Base-by-base conservation (phyloP, 2,329 filamentous ascomycete genomes). In the Sarocladium brachiariae region DNA sequence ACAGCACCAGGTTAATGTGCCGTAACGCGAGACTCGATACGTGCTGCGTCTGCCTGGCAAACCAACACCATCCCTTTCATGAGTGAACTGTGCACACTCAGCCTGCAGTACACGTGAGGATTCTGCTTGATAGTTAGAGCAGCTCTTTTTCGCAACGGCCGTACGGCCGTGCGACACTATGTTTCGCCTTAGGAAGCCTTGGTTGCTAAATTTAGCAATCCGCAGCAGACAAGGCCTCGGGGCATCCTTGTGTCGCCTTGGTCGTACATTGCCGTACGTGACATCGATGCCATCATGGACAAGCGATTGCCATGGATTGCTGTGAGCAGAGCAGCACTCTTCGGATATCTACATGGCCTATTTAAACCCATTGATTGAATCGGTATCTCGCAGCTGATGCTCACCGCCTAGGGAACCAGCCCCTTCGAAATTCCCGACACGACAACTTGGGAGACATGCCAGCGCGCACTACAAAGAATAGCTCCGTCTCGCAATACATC, bases 401-500 rank as follows among this genome's bases (percentile, higher is more conserved):
- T 37, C 46, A 35, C 47, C 27, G 48, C 34, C 31, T n/a, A 14
- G 33, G 13, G 16, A 24, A 34, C 48, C 34, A 30, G 18, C 13
- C 48, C 31, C 23, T n/a, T n/a, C 11, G 10, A 13, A 31, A 25
- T 50, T 38, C 48, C 48, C 23, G 48, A 50, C 33, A 27, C 48
- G 34, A 34, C 31, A 25, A 41, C 27, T 30, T 50, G 48, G 48
- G 13, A 24, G 23, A 39, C 3, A 50, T 50, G 48, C 31, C 34
- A 27, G 33, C 33, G 23, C 34, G 48, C 16, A 25, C 18, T 38
- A n/a, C 48, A 25, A 50, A 41, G 23, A 21, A 25, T 25, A 30
- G 38, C 14, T 21, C 33, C 34, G 34, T 16, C 33, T 38, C 34
- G 48, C 23, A 34, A 25, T 18, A 23, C 23, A 30, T 4, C 48